Base-by-base conservation (phyloP, 805 yeast genomes). In the Candida pseudofarinosa region DNA sequence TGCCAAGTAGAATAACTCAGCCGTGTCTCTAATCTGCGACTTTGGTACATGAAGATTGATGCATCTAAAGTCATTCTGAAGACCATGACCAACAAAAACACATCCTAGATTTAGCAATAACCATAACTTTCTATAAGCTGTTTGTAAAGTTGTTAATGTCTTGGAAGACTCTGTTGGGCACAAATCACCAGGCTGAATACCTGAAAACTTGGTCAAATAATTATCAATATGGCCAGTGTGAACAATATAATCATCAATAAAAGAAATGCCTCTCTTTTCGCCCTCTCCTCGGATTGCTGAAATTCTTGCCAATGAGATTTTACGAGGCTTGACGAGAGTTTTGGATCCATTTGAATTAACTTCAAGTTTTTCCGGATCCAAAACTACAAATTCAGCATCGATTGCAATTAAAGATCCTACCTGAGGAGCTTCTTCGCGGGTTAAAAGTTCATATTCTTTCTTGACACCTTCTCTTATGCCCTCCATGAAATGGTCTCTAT, bases 311-410 rank as follows among this genome's bases (percentile, higher is more conserved):
- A 93, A 69, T 2, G 93, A 81, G 35, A 83, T 73, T 40, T 78
- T 76, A 38, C 81, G 81, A 0, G 99, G 97, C 45, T 81, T 76
- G 4, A 89, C 74, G 30, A 91, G 62, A 4, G 78, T 74, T 48
- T 82, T 81, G 4, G 73, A 55, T 0, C 98, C 97, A 47, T 80
- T 79, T 41, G 83, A 79, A 41, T 80, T 78, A 38, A 91, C 77
- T 55, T 90, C 97, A 35, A 80, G 76, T 47, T 83, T 80, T 51
- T 89, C 97, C 3, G 85, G 85, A 38, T 81, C 79, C 26, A 90
- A 60, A 23, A 82, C 77, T 2, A 93, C 98, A 71, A 95, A 93
- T 62, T 93, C 99, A 0, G 99, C 97, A 69, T 93, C 99, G 44
- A 93, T 84, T 0, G 98, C 99, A 15, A 91, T 82, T 33, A 89